Conservation (phyloP, 495 filamentous ascomycete genomes). For the Aspergillus taichungensis region DNA sequence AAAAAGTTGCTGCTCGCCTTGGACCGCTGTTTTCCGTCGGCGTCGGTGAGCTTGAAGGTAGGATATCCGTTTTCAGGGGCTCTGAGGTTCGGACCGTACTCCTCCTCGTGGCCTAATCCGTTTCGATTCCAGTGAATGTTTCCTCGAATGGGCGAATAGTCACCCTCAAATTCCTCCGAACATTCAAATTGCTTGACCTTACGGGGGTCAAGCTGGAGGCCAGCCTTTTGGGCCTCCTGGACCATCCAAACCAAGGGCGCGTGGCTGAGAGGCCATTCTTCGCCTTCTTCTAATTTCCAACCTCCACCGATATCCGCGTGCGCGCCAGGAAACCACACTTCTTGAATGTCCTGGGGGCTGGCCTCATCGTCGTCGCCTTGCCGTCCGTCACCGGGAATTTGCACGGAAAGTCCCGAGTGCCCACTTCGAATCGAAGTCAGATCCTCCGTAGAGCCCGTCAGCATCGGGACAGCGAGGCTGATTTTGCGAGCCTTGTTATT, state of each 20-base stretch:
- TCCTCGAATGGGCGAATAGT: slow-evolving; percentile 35
- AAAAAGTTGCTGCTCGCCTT: slow-evolving; percentile 39
- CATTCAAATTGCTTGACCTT: slow-evolving; percentile 62
- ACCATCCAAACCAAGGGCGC: slow-evolving; percentile 80
- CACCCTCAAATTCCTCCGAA: slow-evolving; percentile 39
- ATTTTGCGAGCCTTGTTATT: slow-evolving; percentile 5
- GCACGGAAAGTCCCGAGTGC: slow-evolving; percentile 32
- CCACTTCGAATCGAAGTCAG: slow-evolving; percentile 28
- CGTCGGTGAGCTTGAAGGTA: not conserved
- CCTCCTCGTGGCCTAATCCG: slow-evolving; percentile 13
- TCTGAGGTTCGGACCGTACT: slow-evolving; percentile 7
- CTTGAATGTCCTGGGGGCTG: slow-evolving; percentile 63
- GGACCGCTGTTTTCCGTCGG: slow-evolving; percentile 17
- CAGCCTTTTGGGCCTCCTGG: slow-evolving; percentile 64
- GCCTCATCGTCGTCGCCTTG: slow-evolving; percentile 48
- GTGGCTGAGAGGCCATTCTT: slow-evolving; percentile 57
- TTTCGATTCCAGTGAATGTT: slow-evolving; percentile 29
- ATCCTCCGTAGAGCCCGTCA: slow-evolving; percentile 24
- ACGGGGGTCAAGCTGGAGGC: slow-evolving; percentile 58
- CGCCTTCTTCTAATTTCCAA: slow-evolving; percentile 54
- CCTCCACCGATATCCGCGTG: slow-evolving; percentile 82
- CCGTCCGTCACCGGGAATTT: slow-evolving; percentile 15
- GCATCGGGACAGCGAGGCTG: slow-evolving; percentile 24
- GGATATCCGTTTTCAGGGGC: not conserved
- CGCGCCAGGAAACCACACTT: slow-evolving; percentile 77